Percentiles rank a stretch among this genome's conserved stretches.
Evolutionary conservation across 1,284 basidiomycete species (phyloP).

Genomic region (Phylloboletellus chloephorus): DNA sequence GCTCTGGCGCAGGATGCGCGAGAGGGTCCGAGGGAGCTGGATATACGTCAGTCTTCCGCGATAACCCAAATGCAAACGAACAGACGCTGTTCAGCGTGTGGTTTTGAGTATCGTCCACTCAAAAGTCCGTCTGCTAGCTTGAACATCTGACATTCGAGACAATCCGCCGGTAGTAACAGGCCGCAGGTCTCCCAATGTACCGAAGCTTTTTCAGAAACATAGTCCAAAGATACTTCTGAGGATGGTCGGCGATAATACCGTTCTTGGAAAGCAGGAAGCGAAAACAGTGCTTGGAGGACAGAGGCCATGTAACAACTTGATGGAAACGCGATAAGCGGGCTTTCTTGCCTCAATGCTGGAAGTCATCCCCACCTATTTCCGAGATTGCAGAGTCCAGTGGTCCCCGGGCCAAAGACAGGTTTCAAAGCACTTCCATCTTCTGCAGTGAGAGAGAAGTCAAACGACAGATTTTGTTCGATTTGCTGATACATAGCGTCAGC

Average conservation of each 20-base stretch:
- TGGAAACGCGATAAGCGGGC: slow-evolving; percentile 5
- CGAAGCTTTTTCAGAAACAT: slow-evolving; percentile 37
- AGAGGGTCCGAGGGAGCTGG: slow-evolving; percentile 28
- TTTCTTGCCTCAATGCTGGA: neutral
- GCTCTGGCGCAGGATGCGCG: slow-evolving; percentile 40
- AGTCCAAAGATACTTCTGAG: slow-evolving; percentile 1
- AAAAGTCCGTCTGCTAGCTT: slow-evolving; percentile 92
- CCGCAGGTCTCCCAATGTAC: slow-evolving; percentile 65
- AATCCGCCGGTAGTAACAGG: slow-evolving; percentile 71
- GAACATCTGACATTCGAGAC: slow-evolving; percentile 91
- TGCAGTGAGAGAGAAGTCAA: slow-evolving; percentile 92
- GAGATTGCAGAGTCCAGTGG: slow-evolving; percentile 89
- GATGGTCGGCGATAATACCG: slow-evolving; percentile 50
- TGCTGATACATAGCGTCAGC: slow-evolving; percentile 49
- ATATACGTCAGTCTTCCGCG: slow-evolving; percentile 7
- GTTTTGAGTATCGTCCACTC: slow-evolving; percentile 84
- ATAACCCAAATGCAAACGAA: neutral
- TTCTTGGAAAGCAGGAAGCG: slow-evolving; percentile 71
- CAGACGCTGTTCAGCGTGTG: slow-evolving; percentile 20
- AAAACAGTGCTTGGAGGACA: slow-evolving; percentile 83
- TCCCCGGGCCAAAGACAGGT: slow-evolving; percentile 83
- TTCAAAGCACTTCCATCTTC: slow-evolving; percentile 86
- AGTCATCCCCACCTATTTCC: slow-evolving; percentile 71
- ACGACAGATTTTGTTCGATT: slow-evolving; percentile 94
- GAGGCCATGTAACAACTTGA: slow-evolving; percentile 95